Evolutionary conservation across 495 filamentous ascomycete genomes (phyloP), one percentile per base, ranked within the genome.

Genomic region (Filosporella fistucella): DNA sequence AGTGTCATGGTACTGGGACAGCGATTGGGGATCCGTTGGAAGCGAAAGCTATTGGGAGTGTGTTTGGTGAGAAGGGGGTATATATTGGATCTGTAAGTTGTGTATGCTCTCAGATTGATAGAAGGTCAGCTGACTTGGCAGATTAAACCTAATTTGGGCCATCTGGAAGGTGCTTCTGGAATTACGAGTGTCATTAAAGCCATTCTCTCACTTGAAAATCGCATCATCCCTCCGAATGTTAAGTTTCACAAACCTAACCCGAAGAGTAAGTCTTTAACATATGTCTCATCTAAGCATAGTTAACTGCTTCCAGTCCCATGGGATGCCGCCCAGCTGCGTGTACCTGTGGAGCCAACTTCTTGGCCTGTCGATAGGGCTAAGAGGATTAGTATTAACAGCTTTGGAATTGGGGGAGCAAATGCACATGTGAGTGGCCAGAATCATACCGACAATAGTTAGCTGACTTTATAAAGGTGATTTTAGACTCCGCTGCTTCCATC

Each of bases 11-110:
- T 12, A 84, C 77, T 0, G 81, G 79, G 3, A 85, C 81, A 5
- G 62, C 54, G 3, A 66, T 68, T 3, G 80, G 80, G 1, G 82
- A 86, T 53, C 79, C 78, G 0, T 68, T 77, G 2, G 82, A 87
- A 51, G 67, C 72, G 0, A 67, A 59, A 2, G 80, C 80, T 1
- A 78, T 85, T 39, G 39, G 9, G 2, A 13, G 6, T 2, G 16
- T 23, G 5, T 25, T 42, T 42, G 32, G 5, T 7, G 13, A 42
- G 3, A 22, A 16, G n/a, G 51, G 45, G 2, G 38, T 54, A 12
- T 49, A 44, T 30, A 49, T 54, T 12, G 49, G 48, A 7, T 32
- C 77, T 0, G 65, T 76, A 2, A 82, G n/a, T 16, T 35, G 18
- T 35, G 4, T 5, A 4, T n/a, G n/a, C n/a, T n/a, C n/a, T n/a